phyloP scores from a whole-genome alignment of 1,284 basidiomycete species.

The Trametes polyzona region DNA sequence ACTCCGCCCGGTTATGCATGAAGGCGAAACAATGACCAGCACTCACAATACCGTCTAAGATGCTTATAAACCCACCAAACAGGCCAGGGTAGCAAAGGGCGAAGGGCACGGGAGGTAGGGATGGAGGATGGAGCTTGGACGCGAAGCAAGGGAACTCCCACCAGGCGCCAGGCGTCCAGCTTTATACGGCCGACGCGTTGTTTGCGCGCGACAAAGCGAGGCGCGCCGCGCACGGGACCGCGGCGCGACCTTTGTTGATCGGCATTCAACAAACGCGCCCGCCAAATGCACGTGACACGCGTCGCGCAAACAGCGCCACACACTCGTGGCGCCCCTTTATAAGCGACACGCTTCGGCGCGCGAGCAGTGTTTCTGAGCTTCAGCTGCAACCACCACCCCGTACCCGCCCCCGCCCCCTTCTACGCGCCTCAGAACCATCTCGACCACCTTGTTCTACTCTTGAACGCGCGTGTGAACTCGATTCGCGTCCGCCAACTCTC shows the following conservation, averaged over 20 bases:
- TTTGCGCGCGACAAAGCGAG: not conserved
- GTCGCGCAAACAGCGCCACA: constrained; percentile 24
- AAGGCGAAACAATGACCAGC: not conserved
- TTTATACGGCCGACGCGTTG: constrained; percentile 4
- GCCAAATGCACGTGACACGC: constrained; percentile 29
- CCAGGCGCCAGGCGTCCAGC: not conserved
- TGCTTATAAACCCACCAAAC: not conserved
- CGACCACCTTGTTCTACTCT: not conserved
- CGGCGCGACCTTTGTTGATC: constrained; percentile 25
- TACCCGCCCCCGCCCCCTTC: constrained; percentile 10
- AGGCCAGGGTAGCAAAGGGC: not conserved
- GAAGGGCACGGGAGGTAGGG: not conserved
- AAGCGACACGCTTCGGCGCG: constrained; percentile 15
- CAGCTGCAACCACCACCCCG: constrained; percentile 21
- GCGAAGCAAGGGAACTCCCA: constrained; percentile 1
- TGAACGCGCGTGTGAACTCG: not conserved
- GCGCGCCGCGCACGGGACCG: constrained; percentile 15
- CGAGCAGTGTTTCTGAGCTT: constrained; percentile 16
- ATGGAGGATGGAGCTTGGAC: no score
- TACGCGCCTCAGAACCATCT: not conserved
- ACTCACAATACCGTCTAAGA: not conserved
- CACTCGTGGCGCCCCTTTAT: constrained; percentile 27
- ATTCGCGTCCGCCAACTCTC: not conserved
- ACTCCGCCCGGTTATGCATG: not conserved
- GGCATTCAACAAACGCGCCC: constrained; percentile 25